Percentiles rank a stretch among this genome's conserved stretches.
Conservation (phyloP, 2,329 filamentous ascomycete genomes). For the Chrysosporium keratinophilum region DNA sequence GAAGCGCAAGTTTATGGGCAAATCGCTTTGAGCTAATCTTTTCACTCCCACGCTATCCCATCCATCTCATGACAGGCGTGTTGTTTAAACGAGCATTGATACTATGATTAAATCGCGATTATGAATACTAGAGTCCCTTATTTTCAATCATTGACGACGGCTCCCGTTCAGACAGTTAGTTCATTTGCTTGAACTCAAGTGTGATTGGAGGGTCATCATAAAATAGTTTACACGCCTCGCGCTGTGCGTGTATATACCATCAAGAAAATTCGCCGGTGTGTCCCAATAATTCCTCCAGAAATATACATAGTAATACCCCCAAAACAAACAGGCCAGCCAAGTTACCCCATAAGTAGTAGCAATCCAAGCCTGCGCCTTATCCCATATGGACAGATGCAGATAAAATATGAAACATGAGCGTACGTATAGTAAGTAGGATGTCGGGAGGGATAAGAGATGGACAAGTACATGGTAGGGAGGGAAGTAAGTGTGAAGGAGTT, state of each 20-base stretch:
- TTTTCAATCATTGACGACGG: background rate
- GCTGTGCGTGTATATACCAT: background rate
- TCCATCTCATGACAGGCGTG: background rate
- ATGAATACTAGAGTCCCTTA: background rate
- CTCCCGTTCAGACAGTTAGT: background rate
- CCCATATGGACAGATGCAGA: background rate
- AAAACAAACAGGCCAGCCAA: background rate
- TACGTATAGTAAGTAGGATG: background rate
- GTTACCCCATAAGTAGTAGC: background rate
- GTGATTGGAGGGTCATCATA: too few species aligned
- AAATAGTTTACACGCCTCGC: background rate
- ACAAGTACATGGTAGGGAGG: background rate
- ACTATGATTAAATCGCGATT: background rate
- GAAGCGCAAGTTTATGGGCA: constrained; percentile 99
- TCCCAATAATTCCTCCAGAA: constrained; percentile 2
- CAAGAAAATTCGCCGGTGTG: background rate
- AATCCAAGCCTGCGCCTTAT: background rate
- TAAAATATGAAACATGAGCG: background rate
- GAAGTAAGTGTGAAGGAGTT: background rate
- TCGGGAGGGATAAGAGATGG: background rate
- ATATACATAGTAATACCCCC: background rate
- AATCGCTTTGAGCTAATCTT: constrained; percentile 53
- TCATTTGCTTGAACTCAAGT: background rate
- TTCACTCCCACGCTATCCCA: background rate
- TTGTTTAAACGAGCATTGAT: background rate